These are phyloP conservation scores for Mentha longifolia DNA, from an alignment of 257 asterid species.

Conservation along the genomic window DNA sequence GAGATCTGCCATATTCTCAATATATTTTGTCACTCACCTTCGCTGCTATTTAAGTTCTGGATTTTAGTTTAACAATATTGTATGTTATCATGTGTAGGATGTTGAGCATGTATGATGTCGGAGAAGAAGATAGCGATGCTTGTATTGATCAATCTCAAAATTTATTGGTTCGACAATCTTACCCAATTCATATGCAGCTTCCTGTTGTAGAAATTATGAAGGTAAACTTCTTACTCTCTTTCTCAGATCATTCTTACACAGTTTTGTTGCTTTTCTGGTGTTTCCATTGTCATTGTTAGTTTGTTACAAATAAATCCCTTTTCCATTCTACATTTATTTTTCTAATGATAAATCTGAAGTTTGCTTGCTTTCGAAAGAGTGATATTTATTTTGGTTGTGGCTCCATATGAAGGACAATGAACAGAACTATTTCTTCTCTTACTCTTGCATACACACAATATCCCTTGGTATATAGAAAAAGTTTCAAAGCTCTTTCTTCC, in stretches of 20 bases:
- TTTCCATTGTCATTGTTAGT: constrained; percentile 9
- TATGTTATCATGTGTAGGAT: constrained; percentile 62
- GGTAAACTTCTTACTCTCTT: constrained; percentile 45
- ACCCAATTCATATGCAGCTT: constrained; percentile 70
- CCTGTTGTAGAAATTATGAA: constrained; percentile 85
- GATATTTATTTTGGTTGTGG: constrained; percentile 7
- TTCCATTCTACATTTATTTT: neutral
- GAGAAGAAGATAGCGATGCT: constrained; percentile 77
- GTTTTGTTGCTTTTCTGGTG: constrained; percentile 21
- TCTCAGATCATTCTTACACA: constrained; percentile 20
- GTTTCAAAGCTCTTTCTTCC: neutral
- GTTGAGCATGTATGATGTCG: constrained; percentile 80
- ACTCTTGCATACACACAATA: neutral
- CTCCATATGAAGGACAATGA: constrained; percentile 14
- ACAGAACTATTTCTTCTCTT: neutral
- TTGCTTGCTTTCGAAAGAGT: constrained; percentile 10
- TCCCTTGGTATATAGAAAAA: neutral
- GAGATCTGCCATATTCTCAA: constrained; percentile 8
- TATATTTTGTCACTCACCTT: neutral
- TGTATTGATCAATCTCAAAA: constrained; percentile 63
- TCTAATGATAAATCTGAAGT: neutral
- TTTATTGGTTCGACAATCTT: constrained; percentile 60
- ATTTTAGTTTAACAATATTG: constrained; percentile 23
- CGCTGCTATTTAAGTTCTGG: constrained; percentile 8
- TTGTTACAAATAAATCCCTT: neutral